Conservation (phyloP, 352 stramenopile species). For the Blastocystis sp. region DNA sequence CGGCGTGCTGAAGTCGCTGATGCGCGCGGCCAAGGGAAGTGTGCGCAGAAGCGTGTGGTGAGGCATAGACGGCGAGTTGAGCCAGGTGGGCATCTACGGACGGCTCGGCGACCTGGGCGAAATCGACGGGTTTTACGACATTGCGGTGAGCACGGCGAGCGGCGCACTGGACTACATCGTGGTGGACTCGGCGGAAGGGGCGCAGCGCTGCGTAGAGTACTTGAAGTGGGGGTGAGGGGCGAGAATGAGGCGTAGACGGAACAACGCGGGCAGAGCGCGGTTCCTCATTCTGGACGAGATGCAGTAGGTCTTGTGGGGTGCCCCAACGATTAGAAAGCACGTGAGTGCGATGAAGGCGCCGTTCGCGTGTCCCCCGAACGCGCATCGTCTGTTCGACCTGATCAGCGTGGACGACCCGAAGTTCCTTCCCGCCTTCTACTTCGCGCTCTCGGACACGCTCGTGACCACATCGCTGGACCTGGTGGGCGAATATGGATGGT, state of each 20-base stretch:
- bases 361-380: constrained; percentile 76
- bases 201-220: constrained; percentile 92
- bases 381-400: constrained; percentile 85
- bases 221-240: constrained; percentile 79
- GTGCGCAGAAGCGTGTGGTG: neutral
- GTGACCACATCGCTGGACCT: constrained; percentile 93
- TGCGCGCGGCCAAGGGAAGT: neutral
- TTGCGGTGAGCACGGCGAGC: constrained; percentile 95
- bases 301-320: constrained; percentile 79
- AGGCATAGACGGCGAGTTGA: constrained; percentile 48
- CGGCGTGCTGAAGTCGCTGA: constrained; percentile 23
- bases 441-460: constrained; percentile 93
- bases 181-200: constrained; percentile 91
- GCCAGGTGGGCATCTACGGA: constrained; percentile 87
- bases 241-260: constrained; percentile 73
- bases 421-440: constrained; percentile 92
- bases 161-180: constrained; percentile 94
- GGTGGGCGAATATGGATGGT: constrained; percentile 77
- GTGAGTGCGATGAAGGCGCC: constrained; percentile 64
- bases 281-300: constrained; percentile 98
- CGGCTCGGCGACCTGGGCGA: constrained; percentile 93
- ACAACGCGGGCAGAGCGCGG: constrained; percentile 92
- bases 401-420: constrained; percentile 85
- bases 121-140: constrained; percentile 93
- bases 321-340: constrained; percentile 77